phyloP scores from a whole-genome alignment of 2,329 filamentous ascomycete species.

The Fusarium longipes region DNA sequence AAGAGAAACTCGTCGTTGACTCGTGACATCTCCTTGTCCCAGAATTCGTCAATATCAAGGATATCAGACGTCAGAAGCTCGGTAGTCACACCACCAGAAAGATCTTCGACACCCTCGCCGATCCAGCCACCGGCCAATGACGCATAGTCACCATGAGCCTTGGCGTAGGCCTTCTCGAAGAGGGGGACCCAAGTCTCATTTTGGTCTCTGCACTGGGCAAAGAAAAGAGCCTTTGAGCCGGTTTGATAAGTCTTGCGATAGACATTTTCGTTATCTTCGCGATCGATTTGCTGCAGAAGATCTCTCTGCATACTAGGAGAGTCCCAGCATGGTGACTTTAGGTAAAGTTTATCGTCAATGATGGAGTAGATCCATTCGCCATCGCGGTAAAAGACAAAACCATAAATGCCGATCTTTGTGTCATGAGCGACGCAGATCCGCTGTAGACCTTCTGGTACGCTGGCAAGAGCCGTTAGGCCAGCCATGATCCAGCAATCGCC shows the following conservation, averaged over 20 bases:
- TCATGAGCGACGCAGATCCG: slow-evolving; percentile 81
- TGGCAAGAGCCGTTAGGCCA: slow-evolving; percentile 79
- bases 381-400: slow-evolving; percentile 88
- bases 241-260: slow-evolving; percentile 79
- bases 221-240: slow-evolving; percentile 81
- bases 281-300: slow-evolving; percentile 79
- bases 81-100: slow-evolving; percentile 76
- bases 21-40: slow-evolving; percentile 81
- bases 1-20: slow-evolving; percentile 85
- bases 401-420: slow-evolving; percentile 81
- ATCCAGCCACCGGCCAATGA: slow-evolving; percentile 78
- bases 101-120: slow-evolving; percentile 68
- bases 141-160: slow-evolving; percentile 82
- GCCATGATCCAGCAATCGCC: slow-evolving; percentile 90
- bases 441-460: slow-evolving; percentile 76
- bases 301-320: slow-evolving; percentile 80
- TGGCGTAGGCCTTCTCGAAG: slow-evolving; percentile 85
- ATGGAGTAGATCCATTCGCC: slow-evolving; percentile 94
- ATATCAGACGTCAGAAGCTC: slow-evolving; percentile 77
- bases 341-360: slow-evolving; percentile 89
- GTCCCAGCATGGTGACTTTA: slow-evolving; percentile 85
- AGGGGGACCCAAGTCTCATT: slow-evolving; percentile 87
- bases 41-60: slow-evolving; percentile 83
- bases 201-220: slow-evolving; percentile 78
- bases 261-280: slow-evolving; percentile 76